These are phyloP conservation scores for Podaxis sp. DNA, from an alignment of 768 basidiomycete species.

Conservation along the genomic window DNA sequence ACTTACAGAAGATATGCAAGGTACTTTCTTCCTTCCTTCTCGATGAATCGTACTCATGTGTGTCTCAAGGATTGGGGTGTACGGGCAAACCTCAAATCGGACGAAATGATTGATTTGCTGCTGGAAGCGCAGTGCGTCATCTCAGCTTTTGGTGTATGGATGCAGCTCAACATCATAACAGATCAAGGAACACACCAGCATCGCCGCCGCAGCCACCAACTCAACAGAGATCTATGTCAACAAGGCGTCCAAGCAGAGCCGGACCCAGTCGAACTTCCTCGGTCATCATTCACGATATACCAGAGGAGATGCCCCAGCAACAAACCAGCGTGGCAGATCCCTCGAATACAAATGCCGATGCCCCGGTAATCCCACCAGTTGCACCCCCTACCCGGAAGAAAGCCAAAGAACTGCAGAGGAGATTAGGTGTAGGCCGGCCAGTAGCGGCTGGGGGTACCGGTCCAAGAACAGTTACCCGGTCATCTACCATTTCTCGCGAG, in stretches of 20 bases:
- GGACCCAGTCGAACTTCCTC: conserved; percentile 43
- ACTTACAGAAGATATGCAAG: conserved; percentile 70
- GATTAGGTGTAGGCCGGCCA: conserved; percentile 73
- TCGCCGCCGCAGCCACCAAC: conserved; percentile 28
- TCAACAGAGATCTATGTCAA: conserved; percentile 33
- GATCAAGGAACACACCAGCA: conserved; percentile 23
- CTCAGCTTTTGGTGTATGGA: not conserved
- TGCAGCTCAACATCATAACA: conserved; percentile 19
- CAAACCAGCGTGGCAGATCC: not conserved
- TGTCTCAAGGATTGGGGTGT: conserved; percentile 68
- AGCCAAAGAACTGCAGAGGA: conserved; percentile 69
- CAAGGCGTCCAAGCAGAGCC: conserved; percentile 35
- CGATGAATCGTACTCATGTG: conserved; percentile 17
- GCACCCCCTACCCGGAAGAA: conserved; percentile 51
- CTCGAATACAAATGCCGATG: not conserved
- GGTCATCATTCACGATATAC: conserved; percentile 48
- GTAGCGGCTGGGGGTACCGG: conserved; percentile 64
- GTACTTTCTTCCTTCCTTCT: conserved; percentile 29
- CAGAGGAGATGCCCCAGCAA: conserved; percentile 35
- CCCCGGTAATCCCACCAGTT: conserved; percentile 15
- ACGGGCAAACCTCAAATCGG: conserved; percentile 80
- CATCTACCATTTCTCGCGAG: conserved; percentile 47
- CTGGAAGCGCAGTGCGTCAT: conserved; percentile 51
- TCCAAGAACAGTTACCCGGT: conserved; percentile 63
- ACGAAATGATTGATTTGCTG: conserved; percentile 74